phyloP scores from a whole-genome alignment of 2,329 filamentous ascomycete genomes.

The Pestalotiopsis sp. region DNA sequence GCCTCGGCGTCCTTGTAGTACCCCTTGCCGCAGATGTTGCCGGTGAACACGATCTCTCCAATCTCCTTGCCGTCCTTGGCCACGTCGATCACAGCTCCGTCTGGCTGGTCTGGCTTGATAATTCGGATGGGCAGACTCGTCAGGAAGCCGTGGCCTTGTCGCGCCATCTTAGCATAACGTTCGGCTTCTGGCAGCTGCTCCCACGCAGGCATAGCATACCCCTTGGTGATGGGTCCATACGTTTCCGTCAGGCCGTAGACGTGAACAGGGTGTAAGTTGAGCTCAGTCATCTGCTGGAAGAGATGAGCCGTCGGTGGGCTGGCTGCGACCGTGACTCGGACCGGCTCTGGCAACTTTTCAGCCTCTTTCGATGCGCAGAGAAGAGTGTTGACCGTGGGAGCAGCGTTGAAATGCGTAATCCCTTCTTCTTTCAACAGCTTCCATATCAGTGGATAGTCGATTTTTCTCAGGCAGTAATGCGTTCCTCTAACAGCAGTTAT shows the following conservation, averaged over 20 bases:
- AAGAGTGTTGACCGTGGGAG: slow-evolving; percentile 93
- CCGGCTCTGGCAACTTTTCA: slow-evolving; percentile 65
- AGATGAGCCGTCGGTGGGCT: slow-evolving; percentile 87
- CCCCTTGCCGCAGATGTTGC: slow-evolving; percentile 89
- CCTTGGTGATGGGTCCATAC: slow-evolving; percentile 94
- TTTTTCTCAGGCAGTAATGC: slow-evolving; percentile 91
- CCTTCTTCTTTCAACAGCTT: slow-evolving; percentile 79
- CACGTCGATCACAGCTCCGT: slow-evolving; percentile 69
- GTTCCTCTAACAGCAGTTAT: slow-evolving; percentile 93
- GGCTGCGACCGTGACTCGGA: slow-evolving; percentile 89
- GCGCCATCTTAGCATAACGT: slow-evolving; percentile 86
- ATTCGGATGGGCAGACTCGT: slow-evolving; percentile 80
- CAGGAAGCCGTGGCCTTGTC: slow-evolving; percentile 91
- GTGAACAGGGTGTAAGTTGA: slow-evolving; percentile 90
- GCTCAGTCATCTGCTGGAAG: slow-evolving; percentile 81
- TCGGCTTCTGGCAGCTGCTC: slow-evolving; percentile 72
- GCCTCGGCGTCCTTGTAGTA: slow-evolving; percentile 92
- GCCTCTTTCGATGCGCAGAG: slow-evolving; percentile 82
- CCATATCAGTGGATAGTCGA: slow-evolving; percentile 95
- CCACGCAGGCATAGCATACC: slow-evolving; percentile 87
- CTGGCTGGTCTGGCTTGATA: slow-evolving; percentile 75
- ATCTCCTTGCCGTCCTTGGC: slow-evolving; percentile 72
- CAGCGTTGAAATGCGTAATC: slow-evolving; percentile 94
- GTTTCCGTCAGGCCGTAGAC: slow-evolving; percentile 90
- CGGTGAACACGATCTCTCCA: slow-evolving; percentile 82